Base-by-base conservation (phyloP, 1,284 basidiomycete genomes). In the Taiwanofungus camphoratus region DNA sequence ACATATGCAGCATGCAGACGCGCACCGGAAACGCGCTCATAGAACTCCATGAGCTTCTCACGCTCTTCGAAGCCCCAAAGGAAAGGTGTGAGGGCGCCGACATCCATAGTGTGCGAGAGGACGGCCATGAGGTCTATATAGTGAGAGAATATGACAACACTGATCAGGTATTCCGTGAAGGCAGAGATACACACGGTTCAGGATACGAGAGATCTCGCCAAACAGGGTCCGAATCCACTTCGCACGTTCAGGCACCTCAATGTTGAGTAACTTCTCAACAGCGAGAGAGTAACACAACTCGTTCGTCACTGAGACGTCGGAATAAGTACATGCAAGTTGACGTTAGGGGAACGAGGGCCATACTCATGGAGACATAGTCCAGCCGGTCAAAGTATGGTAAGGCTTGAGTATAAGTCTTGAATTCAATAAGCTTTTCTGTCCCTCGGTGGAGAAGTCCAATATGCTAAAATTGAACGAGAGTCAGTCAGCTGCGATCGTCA, bases 1-100 rank as follows among this genome's bases (percentile, higher is more conserved):
- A 99, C 85, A 65, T 98, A 99, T n/a, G 95, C 95, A 5, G 93
- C 85, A 63, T 99, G 95, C 59, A 99, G 76, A 49, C 95, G 92
- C 2, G 95, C 95, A 55, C 95, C 95, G 7, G 94, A 98, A 26
- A 99, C 94, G 46, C 95, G 92, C 69, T 99, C 95, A 68, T 99
- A 98, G 70, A 99, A 99, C 67, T 99, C 95, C 95, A 98, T 98
- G 53, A 99, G 82, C 74, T 99, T 98, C 71, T 99, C 95, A 53
- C 95, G 92, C 70, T 99, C 95, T 69, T 99, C 95, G 75, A 99
- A 98, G 59, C 94, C 96, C 94, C 93, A 99, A 30, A 99, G 75
- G 85, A 98, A 99, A 36, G 95, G 96, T 1, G 96, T 99, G 5
- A 99, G 77, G 50, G 92, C 95, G 63, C 95, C 96, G 50, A 99